These are phyloP conservation scores for Hondaea fermentalgiana DNA, from an alignment of 108 stramenopile species.

Conservation along the genomic window DNA sequence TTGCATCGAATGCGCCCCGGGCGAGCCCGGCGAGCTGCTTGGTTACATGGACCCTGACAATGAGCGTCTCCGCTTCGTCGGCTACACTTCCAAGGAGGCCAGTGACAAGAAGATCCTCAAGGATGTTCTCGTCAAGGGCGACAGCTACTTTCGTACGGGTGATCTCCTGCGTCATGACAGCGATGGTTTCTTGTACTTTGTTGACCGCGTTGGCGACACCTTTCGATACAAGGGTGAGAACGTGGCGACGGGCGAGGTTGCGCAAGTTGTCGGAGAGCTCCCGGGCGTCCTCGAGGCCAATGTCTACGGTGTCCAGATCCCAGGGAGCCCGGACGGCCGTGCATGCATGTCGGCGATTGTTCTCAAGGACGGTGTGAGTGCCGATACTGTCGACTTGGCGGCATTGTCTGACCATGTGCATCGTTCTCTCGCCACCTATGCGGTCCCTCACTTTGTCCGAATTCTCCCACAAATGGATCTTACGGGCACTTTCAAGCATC, in stretches of 20 bases:
- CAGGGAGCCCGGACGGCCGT: constrained; percentile 10
- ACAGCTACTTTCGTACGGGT: constrained; percentile 45
- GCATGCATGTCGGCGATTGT: constrained; percentile 40
- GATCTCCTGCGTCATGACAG: constrained; percentile 39
- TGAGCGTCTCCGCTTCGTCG: constrained; percentile 31
- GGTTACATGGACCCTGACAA: constrained; percentile 33
- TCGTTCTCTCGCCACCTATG: constrained; percentile 25
- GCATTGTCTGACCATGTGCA: not conserved
- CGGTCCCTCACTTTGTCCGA: constrained; percentile 37
- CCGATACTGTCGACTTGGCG: not conserved
- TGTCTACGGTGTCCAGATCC: constrained; percentile 39
- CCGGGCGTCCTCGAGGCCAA: constrained; percentile 32
- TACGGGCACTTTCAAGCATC: constrained; percentile 44
- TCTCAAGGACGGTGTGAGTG: not conserved
- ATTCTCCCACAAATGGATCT: constrained; percentile 24
- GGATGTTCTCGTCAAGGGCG: constrained; percentile 32
- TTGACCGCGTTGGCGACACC: constrained; percentile 53
- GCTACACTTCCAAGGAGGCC: constrained; percentile 41
- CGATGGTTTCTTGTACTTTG: constrained; percentile 46
- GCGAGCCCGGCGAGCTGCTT: constrained; percentile 46
- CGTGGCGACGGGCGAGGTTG: constrained; percentile 50
- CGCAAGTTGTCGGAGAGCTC: constrained; percentile 21
- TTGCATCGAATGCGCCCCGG: constrained; percentile 27
- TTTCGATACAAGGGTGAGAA: constrained; percentile 61
- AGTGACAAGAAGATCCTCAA: constrained; percentile 39